A percentile compares a stretch with the other conserved stretches of the same genome.
These are phyloP conservation scores for Beauveria asiatica DNA, from an alignment of 2,329 filamentous ascomycete genomes.

Conservation along the genomic window DNA sequence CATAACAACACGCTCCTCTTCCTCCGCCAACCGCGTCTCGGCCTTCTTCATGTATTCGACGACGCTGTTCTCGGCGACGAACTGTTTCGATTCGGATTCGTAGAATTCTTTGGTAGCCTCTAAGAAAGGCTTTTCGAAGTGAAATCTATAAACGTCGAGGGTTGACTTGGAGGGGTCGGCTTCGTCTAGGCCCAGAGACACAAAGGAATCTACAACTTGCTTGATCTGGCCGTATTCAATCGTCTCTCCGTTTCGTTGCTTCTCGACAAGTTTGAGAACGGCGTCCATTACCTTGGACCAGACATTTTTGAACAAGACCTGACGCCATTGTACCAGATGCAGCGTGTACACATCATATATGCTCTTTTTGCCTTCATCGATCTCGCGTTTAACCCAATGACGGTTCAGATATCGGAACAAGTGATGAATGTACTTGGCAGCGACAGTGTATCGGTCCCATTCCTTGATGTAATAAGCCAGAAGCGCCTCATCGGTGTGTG, in stretches of 20 bases:
- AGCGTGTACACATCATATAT: conserved; percentile 97
- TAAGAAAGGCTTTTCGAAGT: conserved; percentile 91
- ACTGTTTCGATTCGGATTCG: conserved; percentile 82
- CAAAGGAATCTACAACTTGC: conserved; percentile 91
- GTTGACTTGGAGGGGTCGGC: conserved; percentile 89
- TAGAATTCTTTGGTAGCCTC: conserved; percentile 80
- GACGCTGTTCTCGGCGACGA: conserved; percentile 92
- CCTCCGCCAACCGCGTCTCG: conserved; percentile 77
- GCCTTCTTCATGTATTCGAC: conserved; percentile 99
- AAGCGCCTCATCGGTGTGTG: conserved; percentile 81
- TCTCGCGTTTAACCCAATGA: conserved; percentile 98
- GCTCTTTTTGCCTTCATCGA: conserved; percentile 97
- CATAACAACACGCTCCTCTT: conserved; percentile 86
- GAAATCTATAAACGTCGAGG: conserved; percentile 84
- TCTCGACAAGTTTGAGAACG: conserved; percentile 90
- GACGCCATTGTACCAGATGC: conserved; percentile 91
- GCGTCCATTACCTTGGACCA: conserved; percentile 88
- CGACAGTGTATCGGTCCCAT: conserved; percentile 92
- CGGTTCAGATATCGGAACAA: conserved; percentile 93
- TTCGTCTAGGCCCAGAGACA: conserved; percentile 90
- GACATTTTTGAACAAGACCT: conserved; percentile 78
- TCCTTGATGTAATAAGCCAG: conserved; percentile 91
- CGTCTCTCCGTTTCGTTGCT: conserved; percentile 93
- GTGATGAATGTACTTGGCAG: conserved; percentile 96
- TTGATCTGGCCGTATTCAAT: conserved; percentile 97